phyloP scores from a whole-genome alignment of 768 basidiomycete genomes.

The Tremella fuciformis region DNA sequence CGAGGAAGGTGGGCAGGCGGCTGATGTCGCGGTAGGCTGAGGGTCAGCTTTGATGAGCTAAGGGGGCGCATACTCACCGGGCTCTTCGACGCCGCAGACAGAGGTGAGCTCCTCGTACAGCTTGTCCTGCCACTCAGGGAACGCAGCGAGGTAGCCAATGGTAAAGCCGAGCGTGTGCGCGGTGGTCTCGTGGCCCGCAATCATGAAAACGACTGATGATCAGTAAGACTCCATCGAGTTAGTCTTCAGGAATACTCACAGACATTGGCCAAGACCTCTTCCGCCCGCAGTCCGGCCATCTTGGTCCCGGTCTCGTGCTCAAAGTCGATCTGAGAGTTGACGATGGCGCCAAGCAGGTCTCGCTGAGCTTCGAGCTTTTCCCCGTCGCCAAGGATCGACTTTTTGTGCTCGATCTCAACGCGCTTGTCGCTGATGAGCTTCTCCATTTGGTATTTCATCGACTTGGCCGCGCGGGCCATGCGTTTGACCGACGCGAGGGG shows the following conservation, averaged over 20 bases:
- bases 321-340: constrained; percentile 25
- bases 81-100: constrained; percentile 23
- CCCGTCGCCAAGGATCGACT: not conserved
- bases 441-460: constrained; percentile 19
- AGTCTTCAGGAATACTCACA: constrained; percentile 15
- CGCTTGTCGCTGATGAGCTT: constrained; percentile 16
- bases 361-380: constrained; percentile 20
- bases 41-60: not conserved
- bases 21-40: constrained; percentile 30
- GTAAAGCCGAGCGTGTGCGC: constrained; percentile 42
- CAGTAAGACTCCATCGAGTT: not conserved
- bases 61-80: constrained; percentile 18
- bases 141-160: constrained; percentile 40
- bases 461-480: constrained; percentile 15
- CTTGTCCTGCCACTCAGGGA: constrained; percentile 46
- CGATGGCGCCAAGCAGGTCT: constrained; percentile 29
- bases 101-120: constrained; percentile 31
- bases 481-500: constrained; percentile 13
- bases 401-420: constrained; percentile 6
- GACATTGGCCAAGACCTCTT: constrained; percentile 39
- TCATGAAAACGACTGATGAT: constrained; percentile 23
- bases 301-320: constrained; percentile 13
- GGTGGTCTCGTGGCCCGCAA: constrained; percentile 48
- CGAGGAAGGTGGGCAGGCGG: constrained; percentile 19
- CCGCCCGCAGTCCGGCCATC: constrained; percentile 27